phyloP scores from a whole-genome alignment of 2,329 filamentous ascomycete genomes.

The Bretziella fagacearum region DNA sequence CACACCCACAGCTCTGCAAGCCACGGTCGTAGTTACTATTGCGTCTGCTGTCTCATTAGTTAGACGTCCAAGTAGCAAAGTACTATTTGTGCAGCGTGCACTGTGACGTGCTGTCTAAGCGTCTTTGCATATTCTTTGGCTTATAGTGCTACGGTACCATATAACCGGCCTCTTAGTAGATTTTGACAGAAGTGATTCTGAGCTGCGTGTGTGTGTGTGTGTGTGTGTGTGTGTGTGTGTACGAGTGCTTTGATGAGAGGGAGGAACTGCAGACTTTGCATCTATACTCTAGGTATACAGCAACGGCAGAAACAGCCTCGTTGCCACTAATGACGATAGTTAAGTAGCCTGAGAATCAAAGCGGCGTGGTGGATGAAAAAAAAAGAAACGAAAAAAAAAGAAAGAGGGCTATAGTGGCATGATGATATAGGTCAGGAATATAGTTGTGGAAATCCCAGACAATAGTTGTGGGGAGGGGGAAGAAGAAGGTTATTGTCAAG shows the following conservation, averaged over 20 bases:
- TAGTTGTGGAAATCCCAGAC: neutral
- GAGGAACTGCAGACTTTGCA: neutral
- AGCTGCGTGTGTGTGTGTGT: neutral
- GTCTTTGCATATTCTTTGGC: neutral
- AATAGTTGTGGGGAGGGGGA: neutral
- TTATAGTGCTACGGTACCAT: neutral
- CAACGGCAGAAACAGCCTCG: neutral
- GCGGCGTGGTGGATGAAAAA: too few species aligned
- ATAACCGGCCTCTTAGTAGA: neutral
- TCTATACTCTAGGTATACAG: neutral
- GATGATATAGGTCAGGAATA: neutral
- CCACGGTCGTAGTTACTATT: neutral
- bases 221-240: neutral
- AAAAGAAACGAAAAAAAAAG: too few species aligned
- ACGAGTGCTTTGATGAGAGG: neutral
- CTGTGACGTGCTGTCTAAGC: neutral
- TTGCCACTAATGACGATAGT: neutral
- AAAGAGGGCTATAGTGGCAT: neutral
- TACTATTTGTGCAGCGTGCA: neutral
- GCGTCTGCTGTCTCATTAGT: neutral
- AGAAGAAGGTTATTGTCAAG: constrained; percentile 1
- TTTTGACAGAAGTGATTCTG: neutral
- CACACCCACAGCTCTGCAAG: neutral
- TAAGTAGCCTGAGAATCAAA: neutral
- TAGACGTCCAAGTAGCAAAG: neutral